These are phyloP conservation scores for Salix udensis DNA, from an alignment of 345 rosid genomes.

Conservation along the genomic window DNA sequence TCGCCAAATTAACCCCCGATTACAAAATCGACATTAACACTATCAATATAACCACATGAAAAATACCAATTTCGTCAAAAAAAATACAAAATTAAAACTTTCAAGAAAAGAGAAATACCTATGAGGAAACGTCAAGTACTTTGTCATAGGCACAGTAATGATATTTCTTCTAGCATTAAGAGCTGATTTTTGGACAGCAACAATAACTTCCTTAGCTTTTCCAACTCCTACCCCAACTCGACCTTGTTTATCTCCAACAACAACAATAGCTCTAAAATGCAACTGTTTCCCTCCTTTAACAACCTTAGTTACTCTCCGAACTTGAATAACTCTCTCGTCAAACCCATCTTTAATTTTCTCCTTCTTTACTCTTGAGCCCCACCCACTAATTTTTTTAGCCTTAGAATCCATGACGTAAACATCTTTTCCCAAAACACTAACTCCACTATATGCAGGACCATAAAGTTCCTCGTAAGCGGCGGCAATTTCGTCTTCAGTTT, in stretches of 20 bases:
- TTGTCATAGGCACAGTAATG: conserved; percentile 78
- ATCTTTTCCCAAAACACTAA: conserved; percentile 54
- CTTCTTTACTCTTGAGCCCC: conserved; percentile 46
- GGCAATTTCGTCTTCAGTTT: conserved; percentile 64
- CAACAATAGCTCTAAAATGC: conserved; percentile 74
- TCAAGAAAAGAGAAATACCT: conserved; percentile 36
- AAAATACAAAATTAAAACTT: not conserved
- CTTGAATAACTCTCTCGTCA: conserved; percentile 87
- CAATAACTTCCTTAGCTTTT: conserved; percentile 75
- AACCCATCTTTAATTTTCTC: conserved; percentile 69
- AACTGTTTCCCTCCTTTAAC: conserved; percentile 90
- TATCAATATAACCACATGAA: not conserved
- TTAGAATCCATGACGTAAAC: conserved; percentile 63
- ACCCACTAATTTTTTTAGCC: conserved; percentile 42
- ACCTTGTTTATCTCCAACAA: conserved; percentile 81
- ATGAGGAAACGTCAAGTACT: conserved; percentile 82
- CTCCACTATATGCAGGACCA: conserved; percentile 78
- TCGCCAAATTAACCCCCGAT: not conserved
- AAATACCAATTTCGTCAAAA: not conserved
- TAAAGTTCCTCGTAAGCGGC: conserved; percentile 71
- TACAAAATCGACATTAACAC: not conserved
- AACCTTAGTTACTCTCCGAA: conserved; percentile 77
- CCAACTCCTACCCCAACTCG: conserved; percentile 86
- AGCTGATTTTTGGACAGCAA: conserved; percentile 76
- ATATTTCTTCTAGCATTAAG: conserved; percentile 73